Conservation (phyloP, 2,329 filamentous ascomycete species). For the Hypoxylon sp. region DNA sequence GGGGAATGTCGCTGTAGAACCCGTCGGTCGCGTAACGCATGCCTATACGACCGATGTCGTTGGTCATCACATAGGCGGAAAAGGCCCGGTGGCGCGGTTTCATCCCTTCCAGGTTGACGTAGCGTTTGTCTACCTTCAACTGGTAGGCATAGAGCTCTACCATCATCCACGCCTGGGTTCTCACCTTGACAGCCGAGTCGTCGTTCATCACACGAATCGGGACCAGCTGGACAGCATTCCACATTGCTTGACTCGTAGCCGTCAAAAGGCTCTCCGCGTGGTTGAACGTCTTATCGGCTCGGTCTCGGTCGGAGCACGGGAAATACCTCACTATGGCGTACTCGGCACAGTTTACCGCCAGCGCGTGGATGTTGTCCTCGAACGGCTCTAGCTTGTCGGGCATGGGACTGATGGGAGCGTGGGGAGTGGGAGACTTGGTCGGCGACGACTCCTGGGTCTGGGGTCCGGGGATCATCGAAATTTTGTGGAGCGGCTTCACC, state of each 20-base stretch:
- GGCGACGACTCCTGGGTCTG: background rate
- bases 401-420: no score
- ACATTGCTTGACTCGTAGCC: no score
- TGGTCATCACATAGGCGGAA: conserved; percentile 22
- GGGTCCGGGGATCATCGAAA: background rate
- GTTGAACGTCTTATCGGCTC: no score
- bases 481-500: no score
- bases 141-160: conserved; percentile 8
- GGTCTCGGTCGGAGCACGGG: no score
- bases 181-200: background rate
- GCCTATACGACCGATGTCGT: background rate
- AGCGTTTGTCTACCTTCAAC: conserved; percentile 3
- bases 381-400: no score
- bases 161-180: no score
- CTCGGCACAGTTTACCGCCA: background rate
- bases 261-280: no score
- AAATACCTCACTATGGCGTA: background rate
- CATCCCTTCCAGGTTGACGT: conserved; percentile 24
- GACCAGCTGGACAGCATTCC: no score
- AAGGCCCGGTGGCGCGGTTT: conserved; percentile 31
- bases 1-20: background rate
- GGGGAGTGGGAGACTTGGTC: no score
- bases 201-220: background rate
- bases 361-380: background rate
- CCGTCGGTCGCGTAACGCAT: background rate